Percentiles rank a stretch among this genome's conserved stretches.
Evolutionary conservation across 768 basidiomycete species (phyloP).

Genomic region (Lenzites betulinus): DNA sequence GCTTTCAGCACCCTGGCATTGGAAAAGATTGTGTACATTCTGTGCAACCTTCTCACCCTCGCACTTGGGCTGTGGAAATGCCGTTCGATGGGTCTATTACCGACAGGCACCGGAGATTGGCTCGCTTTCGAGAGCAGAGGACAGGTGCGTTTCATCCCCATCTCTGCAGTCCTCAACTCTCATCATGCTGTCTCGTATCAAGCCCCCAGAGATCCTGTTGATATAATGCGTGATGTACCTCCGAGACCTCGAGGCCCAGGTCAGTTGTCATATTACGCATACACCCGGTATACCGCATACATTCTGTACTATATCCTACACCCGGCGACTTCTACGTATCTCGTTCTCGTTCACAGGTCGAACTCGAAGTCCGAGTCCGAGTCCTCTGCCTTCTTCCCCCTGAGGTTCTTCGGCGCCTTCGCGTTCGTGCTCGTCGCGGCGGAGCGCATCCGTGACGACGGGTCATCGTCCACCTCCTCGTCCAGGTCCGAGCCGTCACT

Average conservation of each 20-base stretch:
- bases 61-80: constrained; percentile 92
- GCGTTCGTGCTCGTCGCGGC: constrained; percentile 58
- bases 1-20: constrained; percentile 55
- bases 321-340: neutral
- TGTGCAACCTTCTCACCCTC: constrained; percentile 77
- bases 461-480: constrained; percentile 50
- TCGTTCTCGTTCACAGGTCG: constrained; percentile 1
- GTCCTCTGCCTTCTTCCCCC: constrained; percentile 59
- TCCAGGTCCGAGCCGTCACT: constrained; percentile 44
- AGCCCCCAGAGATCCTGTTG: constrained; percentile 1
- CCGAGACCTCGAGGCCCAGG: neutral
- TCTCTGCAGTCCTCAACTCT: neutral
- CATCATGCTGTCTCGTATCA: neutral
- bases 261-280: neutral
- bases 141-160: constrained; percentile 24
- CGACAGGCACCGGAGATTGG: constrained; percentile 93
- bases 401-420: constrained; percentile 55
- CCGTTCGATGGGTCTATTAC: constrained; percentile 87
- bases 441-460: constrained; percentile 58
- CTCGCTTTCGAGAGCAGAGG: constrained; percentile 87
- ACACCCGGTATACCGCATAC: constrained; percentile 4
- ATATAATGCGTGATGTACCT: neutral
- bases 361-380: constrained; percentile 78
- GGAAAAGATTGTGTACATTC: constrained; percentile 71
- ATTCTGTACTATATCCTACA: constrained; percentile 1